These are phyloP conservation scores for Backusella psychrophila DNA, from an alignment of 192 early-diverging fungal genomes.

Conservation along the genomic window DNA sequence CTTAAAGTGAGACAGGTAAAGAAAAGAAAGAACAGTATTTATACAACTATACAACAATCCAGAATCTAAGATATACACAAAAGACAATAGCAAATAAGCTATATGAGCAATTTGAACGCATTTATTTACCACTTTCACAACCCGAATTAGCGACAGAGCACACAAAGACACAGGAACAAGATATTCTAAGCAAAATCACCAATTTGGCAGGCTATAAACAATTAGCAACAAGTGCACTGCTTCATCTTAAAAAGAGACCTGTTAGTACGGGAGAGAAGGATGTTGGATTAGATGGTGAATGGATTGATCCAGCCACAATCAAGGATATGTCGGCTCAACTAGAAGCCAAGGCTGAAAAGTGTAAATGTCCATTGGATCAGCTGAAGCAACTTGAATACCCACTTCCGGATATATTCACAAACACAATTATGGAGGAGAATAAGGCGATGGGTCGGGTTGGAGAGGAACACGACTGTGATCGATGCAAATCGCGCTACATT, in stretches of 20 bases:
- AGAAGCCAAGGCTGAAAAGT: constrained; percentile 1
- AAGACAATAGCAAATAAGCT: constrained; percentile 36
- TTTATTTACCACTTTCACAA: constrained; percentile 44
- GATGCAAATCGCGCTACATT: constrained; percentile 47
- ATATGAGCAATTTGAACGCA: constrained; percentile 55
- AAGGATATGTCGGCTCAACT: neutral
- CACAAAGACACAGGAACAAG: constrained; percentile 47
- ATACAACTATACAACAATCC: neutral
- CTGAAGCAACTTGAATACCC: constrained; percentile 46
- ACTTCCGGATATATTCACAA: constrained; percentile 3
- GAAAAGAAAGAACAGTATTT: neutral
- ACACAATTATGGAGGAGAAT: neutral
- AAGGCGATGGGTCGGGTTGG: neutral
- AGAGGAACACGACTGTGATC: constrained; percentile 37
- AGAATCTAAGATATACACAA: too few species aligned
- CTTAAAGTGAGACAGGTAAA: constrained; percentile 42
- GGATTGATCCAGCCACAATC: constrained; percentile 23
- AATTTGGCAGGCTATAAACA: constrained; percentile 47
- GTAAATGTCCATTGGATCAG: constrained; percentile 26
- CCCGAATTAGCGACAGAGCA: constrained; percentile 49
- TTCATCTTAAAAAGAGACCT: constrained; percentile 54
- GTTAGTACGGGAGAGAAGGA: constrained; percentile 42
- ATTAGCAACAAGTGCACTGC: constrained; percentile 43
- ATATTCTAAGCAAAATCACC: constrained; percentile 34
- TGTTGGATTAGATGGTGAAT: constrained; percentile 65